A percentile compares a stretch with the other conserved stretches of the same genome.
Conservation (phyloP, 495 filamentous ascomycete genomes). For the Aspergillus conjunctus region DNA sequence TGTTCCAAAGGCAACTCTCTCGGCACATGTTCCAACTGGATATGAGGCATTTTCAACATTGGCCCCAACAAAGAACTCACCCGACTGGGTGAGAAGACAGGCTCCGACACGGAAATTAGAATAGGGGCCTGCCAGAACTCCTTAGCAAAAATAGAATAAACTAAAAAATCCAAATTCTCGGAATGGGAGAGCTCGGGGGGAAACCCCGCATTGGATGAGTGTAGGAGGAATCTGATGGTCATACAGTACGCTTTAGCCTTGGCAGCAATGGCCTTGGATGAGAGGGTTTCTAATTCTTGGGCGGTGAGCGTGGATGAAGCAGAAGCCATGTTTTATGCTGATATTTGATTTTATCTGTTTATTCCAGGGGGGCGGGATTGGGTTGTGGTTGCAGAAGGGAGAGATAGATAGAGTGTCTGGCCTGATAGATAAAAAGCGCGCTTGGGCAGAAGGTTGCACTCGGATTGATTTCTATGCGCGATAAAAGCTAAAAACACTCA, state of each 20-base stretch:
- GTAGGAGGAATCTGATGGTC: slow-evolving; percentile 14
- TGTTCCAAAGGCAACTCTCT: slow-evolving; percentile 78
- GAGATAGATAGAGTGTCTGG: not conserved
- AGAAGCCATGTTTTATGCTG: slow-evolving; percentile 26
- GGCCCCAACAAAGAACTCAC: slow-evolving; percentile 69
- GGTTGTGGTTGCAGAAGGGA: not conserved
- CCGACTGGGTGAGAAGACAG: slow-evolving; percentile 66
- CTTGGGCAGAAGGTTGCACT: not conserved
- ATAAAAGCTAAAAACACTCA: slow-evolving; percentile 1
- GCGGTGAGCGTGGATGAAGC: slow-evolving; percentile 51
- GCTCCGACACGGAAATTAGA: slow-evolving; percentile 91
- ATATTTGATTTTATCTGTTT: not conserved
- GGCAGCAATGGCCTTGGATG: slow-evolving; percentile 59
- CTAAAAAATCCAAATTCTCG: not conserved
- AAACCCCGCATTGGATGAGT: not conserved
- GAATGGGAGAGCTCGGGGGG: not conserved
- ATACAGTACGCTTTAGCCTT: slow-evolving; percentile 78
- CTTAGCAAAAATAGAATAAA: slow-evolving; percentile 12
- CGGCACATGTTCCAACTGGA: slow-evolving; percentile 92
- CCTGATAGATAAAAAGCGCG: not conserved
- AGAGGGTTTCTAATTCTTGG: slow-evolving; percentile 63
- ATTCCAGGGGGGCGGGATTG: not conserved
- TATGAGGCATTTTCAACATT: slow-evolving; percentile 96
- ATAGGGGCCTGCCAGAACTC: slow-evolving; percentile 66
- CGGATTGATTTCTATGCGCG: not conserved